phyloP scores from a whole-genome alignment of 345 rosid species.

The Pistacia vera region DNA sequence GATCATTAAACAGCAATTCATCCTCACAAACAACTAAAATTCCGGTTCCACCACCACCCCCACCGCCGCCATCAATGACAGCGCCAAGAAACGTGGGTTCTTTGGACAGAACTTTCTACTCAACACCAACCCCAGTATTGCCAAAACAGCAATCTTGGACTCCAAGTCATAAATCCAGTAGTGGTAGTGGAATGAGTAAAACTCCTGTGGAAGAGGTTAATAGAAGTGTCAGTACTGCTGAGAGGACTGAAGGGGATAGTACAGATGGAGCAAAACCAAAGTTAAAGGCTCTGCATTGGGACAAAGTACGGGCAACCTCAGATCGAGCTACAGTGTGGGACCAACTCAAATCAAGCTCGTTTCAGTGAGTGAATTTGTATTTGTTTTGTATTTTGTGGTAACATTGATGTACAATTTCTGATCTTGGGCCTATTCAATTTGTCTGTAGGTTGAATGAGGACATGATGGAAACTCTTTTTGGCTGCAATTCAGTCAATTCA shows the following conservation, averaged over 20 bases:
- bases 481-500: conserved; percentile 72
- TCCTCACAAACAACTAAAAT: conserved; percentile 38
- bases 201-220: conserved; percentile 36
- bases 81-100: conserved; percentile 40
- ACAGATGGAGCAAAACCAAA: conserved; percentile 74
- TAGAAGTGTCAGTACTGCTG: conserved; percentile 40
- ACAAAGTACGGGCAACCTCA: conserved; percentile 95
- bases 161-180: conserved; percentile 44
- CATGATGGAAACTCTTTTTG: conserved; percentile 94
- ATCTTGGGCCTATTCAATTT: conserved; percentile 6
- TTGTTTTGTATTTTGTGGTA: conserved; percentile 5
- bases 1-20: conserved; percentile 47
- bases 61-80: conserved; percentile 54
- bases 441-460: conserved; percentile 81
- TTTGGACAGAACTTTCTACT: conserved; percentile 31
- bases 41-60: conserved; percentile 44
- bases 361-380: conserved; percentile 67
- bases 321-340: conserved; percentile 99
- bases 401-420: conserved; percentile 10
- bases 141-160: conserved; percentile 39
- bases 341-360: conserved; percentile 92
- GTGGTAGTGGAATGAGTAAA: conserved; percentile 28
- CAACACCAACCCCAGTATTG: conserved; percentile 32
- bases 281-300: conserved; percentile 96
- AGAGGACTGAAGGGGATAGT: conserved; percentile 64